Base-by-base conservation (phyloP, 2,329 filamentous ascomycete species). In the Seiridium cupressi region DNA sequence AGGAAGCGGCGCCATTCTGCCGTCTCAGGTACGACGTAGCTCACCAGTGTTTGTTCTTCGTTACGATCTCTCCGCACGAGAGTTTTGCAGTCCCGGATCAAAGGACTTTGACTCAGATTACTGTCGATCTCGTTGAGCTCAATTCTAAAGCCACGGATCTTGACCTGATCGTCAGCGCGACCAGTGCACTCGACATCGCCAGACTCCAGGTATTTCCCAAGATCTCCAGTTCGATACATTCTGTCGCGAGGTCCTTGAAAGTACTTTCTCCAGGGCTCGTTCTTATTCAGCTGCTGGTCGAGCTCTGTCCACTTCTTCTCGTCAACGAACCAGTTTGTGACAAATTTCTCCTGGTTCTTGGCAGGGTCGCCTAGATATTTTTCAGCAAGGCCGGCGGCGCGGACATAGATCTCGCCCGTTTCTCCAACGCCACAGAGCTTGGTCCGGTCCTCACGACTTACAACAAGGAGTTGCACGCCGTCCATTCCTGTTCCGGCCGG, bases 101-200 rank as follows among this genome's bases (percentile, higher is more conserved):
- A 77, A 1, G 85, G 87, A 75, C 91, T 86, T 49, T 87, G 84
- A 58, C 87, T 90, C 51, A 97, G 78, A 72, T 96, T 89, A 47
- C 83, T 90, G 74, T 98, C 93, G 66, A 98, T 97, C 66, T 98
- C 95, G 64, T 89, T 90, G 51, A 98, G 87, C 77, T 99, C 95
- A 66, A 99, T 96, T 62, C 94, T 85, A 82, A 97, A 98, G 1
- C 94, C 94, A 62, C 95, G 89, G 65, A 98, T 94, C 81, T 98
- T 99, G 78, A 97, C 91, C 72, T 98, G 94, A 66, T 89, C 85
- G 70, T 98, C 94, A 32, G 87, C 88, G 61, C 95, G 84, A 31
- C 94, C 94, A 8, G 90, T 89, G 13, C 62, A 59, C 42, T 63
- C 56, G 32, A 65, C 60, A 10, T 61, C 57, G 60, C 62, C 68